Base-by-base conservation (phyloP, 331 rosid genomes). In the Malus hybrid region DNA sequence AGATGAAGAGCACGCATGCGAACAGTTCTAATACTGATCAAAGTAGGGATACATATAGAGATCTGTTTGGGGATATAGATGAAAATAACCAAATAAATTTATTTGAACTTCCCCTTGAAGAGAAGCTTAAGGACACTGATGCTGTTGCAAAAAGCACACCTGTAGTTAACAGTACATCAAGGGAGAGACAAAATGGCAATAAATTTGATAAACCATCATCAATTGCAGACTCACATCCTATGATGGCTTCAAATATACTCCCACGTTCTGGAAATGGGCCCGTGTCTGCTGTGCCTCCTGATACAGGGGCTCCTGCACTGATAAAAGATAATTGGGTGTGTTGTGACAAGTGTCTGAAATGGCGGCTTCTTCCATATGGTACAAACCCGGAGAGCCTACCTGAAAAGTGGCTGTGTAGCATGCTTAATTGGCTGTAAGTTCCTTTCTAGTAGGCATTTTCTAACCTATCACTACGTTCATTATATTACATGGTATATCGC, bases 391-490 rank as follows among this genome's bases (percentile, higher is more conserved):
- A 87, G 16, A 64, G 79, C 82, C 88, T 92, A 48, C 99, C 99
- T 36, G 98, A 95, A 65, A 95, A 92, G 87, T 95, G 99, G 99
- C 78, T 82, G 60, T 95, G 99, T 82, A 95, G 85, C 84, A 95
- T 90, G 99, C 96, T 92, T 36, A 63, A 85, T 79, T 95, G 99
- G 99, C 97, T 95, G 99, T 95, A 95, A 92, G 99, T 95, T 87
- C 75, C 80, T 69, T 72, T 81, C 73, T 78, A 42, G 69, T 83
- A 67, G 69, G 68, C 80, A 60, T 76, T 70, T 27, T 20, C 64
- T 78, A 16, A 29, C 50, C n/a, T 42, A 32, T 64, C 14, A 5
- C 14, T 48, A n/a, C 5, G 12, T 54, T 19, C 68, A 22, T 76
- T 60, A 6, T n/a, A 2, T 31, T 18, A 29, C 62, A 6, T 31